These are phyloP conservation scores for Euphorbia lathyris DNA, from an alignment of 345 rosid genomes.

Conservation along the genomic window DNA sequence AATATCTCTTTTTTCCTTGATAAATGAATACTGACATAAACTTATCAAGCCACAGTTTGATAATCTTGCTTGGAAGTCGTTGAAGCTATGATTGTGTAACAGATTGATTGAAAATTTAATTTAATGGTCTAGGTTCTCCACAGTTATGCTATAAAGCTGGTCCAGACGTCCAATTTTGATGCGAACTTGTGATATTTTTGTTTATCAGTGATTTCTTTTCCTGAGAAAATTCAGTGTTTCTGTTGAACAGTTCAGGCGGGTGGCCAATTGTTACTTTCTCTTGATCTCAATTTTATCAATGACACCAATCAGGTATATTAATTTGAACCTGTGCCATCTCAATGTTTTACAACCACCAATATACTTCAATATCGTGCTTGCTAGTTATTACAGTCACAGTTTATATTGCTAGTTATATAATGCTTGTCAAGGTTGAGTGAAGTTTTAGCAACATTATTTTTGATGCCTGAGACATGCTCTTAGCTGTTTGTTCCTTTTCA, in stretches of 20 bases:
- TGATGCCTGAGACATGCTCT: background rate
- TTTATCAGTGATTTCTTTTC: constrained; percentile 10
- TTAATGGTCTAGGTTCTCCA: background rate
- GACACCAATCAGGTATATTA: constrained; percentile 85
- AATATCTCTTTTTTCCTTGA: background rate
- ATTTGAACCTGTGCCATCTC: background rate
- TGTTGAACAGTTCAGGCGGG: constrained; percentile 96
- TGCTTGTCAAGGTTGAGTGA: background rate
- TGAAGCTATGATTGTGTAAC: background rate
- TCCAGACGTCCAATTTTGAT: background rate
- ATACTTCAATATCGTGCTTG: background rate
- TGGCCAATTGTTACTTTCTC: constrained; percentile 93
- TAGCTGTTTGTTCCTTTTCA: no score
- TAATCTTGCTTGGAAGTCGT: background rate
- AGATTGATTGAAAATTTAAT: background rate
- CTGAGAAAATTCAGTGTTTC: constrained; percentile 38
- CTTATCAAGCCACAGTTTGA: background rate
- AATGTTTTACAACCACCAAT: background rate
- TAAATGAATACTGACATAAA: background rate
- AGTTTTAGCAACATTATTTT: background rate
- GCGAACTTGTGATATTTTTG: background rate
- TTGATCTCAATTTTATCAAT: constrained; percentile 88
- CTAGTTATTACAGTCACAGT: background rate
- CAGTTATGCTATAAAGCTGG: background rate
- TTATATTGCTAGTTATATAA: background rate